A percentile compares a stretch with the other conserved stretches of the same genome.
Conservation (phyloP, 352 stramenopile species). For the Elongisporangium prolatum region DNA sequence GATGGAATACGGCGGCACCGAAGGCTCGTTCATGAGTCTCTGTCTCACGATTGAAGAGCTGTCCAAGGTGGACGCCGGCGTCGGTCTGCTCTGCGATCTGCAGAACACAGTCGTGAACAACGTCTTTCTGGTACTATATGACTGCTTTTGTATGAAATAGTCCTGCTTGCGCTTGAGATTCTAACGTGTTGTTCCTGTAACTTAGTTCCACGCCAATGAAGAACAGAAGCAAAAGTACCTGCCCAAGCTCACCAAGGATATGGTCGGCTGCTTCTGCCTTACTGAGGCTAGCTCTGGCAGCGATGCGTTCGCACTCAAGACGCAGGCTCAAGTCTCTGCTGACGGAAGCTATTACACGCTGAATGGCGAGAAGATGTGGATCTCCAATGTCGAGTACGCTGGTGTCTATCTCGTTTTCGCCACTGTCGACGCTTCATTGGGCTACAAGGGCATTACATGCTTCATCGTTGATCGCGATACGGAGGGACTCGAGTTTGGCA, state of each 20-base stretch:
- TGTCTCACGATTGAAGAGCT: slow-evolving; percentile 95
- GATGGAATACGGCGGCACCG: slow-evolving; percentile 89
- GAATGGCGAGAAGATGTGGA: slow-evolving; percentile 94
- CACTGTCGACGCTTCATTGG: slow-evolving; percentile 74
- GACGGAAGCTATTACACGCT: slow-evolving; percentile 92
- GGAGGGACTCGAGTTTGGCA: slow-evolving; percentile 83
- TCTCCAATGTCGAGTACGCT: slow-evolving; percentile 91
- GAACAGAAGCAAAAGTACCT: slow-evolving; percentile 83
- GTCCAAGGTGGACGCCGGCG: slow-evolving; percentile 91
- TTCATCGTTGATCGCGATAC: slow-evolving; percentile 92
- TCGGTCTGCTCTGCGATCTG: slow-evolving; percentile 94
- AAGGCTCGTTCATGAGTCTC: slow-evolving; percentile 91
- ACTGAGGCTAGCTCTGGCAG: slow-evolving; percentile 91
- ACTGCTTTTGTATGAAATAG: too few species aligned
- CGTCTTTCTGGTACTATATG: slow-evolving; percentile 66
- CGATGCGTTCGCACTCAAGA: slow-evolving; percentile 95
- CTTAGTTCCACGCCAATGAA: slow-evolving; percentile 48
- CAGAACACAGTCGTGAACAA: slow-evolving; percentile 95
- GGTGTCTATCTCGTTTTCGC: slow-evolving; percentile 94
- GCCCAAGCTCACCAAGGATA: slow-evolving; percentile 56
- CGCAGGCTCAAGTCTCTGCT: slow-evolving; percentile 69
- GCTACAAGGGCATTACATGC: slow-evolving; percentile 95
- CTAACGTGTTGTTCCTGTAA: neutral
- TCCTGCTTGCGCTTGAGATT: too few species aligned
- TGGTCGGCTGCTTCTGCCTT: slow-evolving; percentile 94